Base-by-base conservation (phyloP, 495 filamentous ascomycete species). In the Aspergillus haitiensis region DNA sequence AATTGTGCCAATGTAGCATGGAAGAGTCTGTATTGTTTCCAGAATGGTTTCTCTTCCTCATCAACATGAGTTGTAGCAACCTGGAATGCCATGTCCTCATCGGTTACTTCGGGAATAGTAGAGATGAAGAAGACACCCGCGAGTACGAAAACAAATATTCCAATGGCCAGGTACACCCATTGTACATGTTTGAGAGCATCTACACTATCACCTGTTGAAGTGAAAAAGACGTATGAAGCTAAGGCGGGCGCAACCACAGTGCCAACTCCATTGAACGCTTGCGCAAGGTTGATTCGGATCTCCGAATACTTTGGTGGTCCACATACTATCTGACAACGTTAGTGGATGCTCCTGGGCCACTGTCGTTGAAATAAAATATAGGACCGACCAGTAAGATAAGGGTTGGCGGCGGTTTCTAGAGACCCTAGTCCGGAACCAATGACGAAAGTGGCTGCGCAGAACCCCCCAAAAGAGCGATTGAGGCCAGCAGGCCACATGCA, bases 121-220 rank as follows among this genome's bases (percentile, higher is more conserved):
- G 77, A 72, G 36, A 77, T 46, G 56, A 75, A 79, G 45, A 79
- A 79, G 5, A 77, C 71, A 6, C 52, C 65, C 0, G 82, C 83
- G 16, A 89, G 81, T 27, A 81, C 72, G 49, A 87, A 88, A 55
- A 87, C 87, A 60, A 91, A 86, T 40, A 88, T 82, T 4, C 87
- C 87, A 52, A 90, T 85, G 50, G 81, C 87, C 0, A 91, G 80
- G 66, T 91, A 92, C 0, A 86, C 73, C 88, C 89, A 91, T 68
- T 92, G 89, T 18, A 92, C 88, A 33, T 76, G 78, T 64, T 78
- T 72, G 5, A 84, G 68, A 7, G 74, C 73, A 0, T 70, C 32
- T 2, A 72, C 72, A 50, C 87, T 81, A 49, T 88, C 79, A 12
- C 66, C 70, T 16, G 70, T 77, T 13, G 73, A 65, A 7, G 70